phyloP scores from a whole-genome alignment of 2,329 filamentous ascomycete species.

The Microcera coccophila region DNA sequence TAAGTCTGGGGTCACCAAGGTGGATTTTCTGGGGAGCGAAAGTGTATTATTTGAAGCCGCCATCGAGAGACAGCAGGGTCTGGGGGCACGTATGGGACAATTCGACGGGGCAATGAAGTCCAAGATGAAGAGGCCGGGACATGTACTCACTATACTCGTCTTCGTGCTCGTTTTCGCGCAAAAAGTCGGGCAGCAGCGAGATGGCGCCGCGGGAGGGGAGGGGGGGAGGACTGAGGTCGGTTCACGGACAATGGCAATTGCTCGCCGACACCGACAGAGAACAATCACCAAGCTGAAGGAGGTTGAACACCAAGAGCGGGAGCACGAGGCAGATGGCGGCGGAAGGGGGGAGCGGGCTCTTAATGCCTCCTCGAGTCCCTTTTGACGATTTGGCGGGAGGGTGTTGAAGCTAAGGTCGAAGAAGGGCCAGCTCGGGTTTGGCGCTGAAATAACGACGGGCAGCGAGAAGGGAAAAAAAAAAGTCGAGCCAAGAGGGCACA shows the following conservation, averaged over 20 bases:
- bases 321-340: neutral
- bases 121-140: slow-evolving; percentile 12
- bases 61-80: slow-evolving; percentile 14
- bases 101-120: slow-evolving; percentile 3
- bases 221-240: neutral
- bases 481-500: too few species aligned
- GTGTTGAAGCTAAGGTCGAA: neutral
- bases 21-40: slow-evolving; percentile 10
- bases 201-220: neutral
- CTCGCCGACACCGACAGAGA: neutral
- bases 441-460: too few species aligned
- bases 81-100: neutral
- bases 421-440: too few species aligned
- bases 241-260: neutral
- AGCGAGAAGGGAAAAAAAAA: too few species aligned
- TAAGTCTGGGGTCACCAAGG: slow-evolving; percentile 21
- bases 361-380: neutral
- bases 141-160: slow-evolving; percentile 20
- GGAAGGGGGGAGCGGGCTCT: neutral
- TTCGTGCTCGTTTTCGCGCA: slow-evolving; percentile 13
- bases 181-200: slow-evolving; percentile 6
- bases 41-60: slow-evolving; percentile 18
- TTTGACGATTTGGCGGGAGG: neutral
- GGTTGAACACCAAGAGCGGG: neutral
- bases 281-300: neutral